Base-by-base conservation (phyloP, 2,329 filamentous ascomycete species). In the Daldinia sp. region DNA sequence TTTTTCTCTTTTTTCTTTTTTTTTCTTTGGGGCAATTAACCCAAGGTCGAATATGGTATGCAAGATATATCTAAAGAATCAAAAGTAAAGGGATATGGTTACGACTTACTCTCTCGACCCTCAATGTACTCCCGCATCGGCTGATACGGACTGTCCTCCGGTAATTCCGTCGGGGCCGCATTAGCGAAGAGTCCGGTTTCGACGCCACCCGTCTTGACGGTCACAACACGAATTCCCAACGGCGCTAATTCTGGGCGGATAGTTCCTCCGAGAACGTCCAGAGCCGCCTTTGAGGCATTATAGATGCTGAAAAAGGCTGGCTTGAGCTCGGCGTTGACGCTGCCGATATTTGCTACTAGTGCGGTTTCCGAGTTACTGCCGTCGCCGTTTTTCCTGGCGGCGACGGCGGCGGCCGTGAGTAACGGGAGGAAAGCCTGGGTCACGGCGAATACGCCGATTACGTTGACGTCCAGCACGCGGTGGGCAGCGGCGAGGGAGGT, bases 221-320 rank as follows among this genome's bases (percentile, higher is more conserved):
- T 66, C 2, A 73, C 69, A 5, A 73, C 69, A 6, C 70, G 66
- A 21, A 73, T 58, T 0, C 72, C 70, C 1, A 73, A 47, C 1
- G 70, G 71, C 50, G 70, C 69, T 0, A 73, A 64, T 60, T 73
- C 71, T 0, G 66, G 63, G 11, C 71, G 67, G 23, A 73, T 67
- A 6, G 30, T 70, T 0, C 57, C 68, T 5, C 68, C 61, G 10
- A 69, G 61, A 15, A 59, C 58, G 13, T 73, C 71, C 8, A 73
- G 45, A 3, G 71, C 71, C 0, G 72, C 72, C 43, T 73, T 73
- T 0, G 71, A 71, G n/a, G 72, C 71, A 57, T 71, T 72, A 49
- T 72, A 73, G 30, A 63, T 43, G 11, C 66, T 56, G 45, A 72
- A 58, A 49, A 71, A 70, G 3, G 65, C 61, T 15, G 67, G 68